These are phyloP conservation scores for Talaromyces piceae DNA, from an alignment of 2,329 filamentous ascomycete species.

Conservation along the genomic window DNA sequence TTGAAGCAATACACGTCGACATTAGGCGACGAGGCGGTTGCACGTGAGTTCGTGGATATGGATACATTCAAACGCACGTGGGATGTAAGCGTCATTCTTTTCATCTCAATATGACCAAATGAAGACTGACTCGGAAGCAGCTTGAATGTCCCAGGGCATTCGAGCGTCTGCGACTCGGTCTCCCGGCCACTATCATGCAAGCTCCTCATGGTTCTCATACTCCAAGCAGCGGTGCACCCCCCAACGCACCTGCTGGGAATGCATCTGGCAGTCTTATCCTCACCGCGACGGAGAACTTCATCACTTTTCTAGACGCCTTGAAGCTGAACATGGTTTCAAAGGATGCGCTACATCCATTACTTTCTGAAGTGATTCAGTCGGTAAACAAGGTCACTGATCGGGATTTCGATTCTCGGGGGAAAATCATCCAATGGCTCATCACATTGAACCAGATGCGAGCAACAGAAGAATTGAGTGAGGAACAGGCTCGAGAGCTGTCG, in stretches of 20 bases:
- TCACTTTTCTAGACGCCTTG: slow-evolving; percentile 92
- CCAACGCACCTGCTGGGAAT: slow-evolving; percentile 23
- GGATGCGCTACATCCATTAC: slow-evolving; percentile 87
- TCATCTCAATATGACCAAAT: not conserved
- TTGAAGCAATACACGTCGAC: slow-evolving; percentile 97
- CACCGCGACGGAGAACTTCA: slow-evolving; percentile 94
- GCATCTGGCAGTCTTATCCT: slow-evolving; percentile 64
- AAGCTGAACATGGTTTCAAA: slow-evolving; percentile 89
- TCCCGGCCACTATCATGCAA: slow-evolving; percentile 73
- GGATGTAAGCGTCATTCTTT: slow-evolving; percentile 57
- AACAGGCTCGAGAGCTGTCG: slow-evolving; percentile 80
- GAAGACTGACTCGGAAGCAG: slow-evolving; percentile 38
- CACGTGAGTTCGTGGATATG: slow-evolving; percentile 75
- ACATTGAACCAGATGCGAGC: slow-evolving; percentile 96
- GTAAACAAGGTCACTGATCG: slow-evolving; percentile 94
- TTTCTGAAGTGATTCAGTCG: slow-evolving; percentile 92
- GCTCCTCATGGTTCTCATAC: slow-evolving; percentile 44
- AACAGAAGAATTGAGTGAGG: slow-evolving; percentile 78
- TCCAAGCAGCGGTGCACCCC: slow-evolving; percentile 29
- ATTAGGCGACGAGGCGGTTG: slow-evolving; percentile 81
- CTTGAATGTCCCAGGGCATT: slow-evolving; percentile 92
- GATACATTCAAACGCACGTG: slow-evolving; percentile 88
- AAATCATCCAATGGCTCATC: slow-evolving; percentile 98
- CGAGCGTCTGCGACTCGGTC: slow-evolving; percentile 82
- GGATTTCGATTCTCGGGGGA: slow-evolving; percentile 90